These are phyloP conservation scores for Phytophthora chlamydospora DNA, from an alignment of 352 stramenopile genomes.

Conservation along the genomic window DNA sequence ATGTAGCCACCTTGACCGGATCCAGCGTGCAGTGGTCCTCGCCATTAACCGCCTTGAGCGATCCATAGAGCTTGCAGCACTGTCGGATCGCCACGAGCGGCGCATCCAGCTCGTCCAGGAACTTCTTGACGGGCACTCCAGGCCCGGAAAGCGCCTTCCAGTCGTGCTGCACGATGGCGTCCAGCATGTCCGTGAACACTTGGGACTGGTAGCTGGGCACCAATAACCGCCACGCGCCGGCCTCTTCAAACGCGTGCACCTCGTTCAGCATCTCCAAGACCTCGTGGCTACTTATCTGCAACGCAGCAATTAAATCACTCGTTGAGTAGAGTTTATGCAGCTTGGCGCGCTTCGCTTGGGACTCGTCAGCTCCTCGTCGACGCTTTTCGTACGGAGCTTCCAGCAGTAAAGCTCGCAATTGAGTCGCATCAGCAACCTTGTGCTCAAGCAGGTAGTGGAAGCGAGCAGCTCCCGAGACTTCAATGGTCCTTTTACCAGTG, in stretches of 20 bases:
- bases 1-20: conserved; percentile 67
- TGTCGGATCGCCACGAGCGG: conserved; percentile 67
- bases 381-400: conserved; percentile 64
- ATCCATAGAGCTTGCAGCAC: conserved; percentile 74
- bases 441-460: conserved; percentile 78
- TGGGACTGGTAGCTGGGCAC: conserved; percentile 55
- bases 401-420: conserved; percentile 68
- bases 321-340: conserved; percentile 65
- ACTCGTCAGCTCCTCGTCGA: conserved; percentile 6
- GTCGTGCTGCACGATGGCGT: conserved; percentile 75
- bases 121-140: conserved; percentile 48
- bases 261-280: conserved; percentile 62
- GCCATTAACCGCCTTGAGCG: conserved; percentile 17
- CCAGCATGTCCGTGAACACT: conserved; percentile 79
- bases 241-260: conserved; percentile 76
- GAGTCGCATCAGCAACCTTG: conserved; percentile 59
- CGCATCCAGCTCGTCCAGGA: conserved; percentile 46
- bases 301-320: conserved; percentile 53
- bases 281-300: conserved; percentile 76
- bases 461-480: conserved; percentile 56
- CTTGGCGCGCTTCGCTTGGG: conserved; percentile 53
- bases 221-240: conserved; percentile 70
- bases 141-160: conserved; percentile 54
- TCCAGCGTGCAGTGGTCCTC: conserved; percentile 59
- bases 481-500: conserved; percentile 36